Evolutionary conservation across 1,284 basidiomycete species (phyloP).

Genomic region (Cryptococcus sp.): DNA sequence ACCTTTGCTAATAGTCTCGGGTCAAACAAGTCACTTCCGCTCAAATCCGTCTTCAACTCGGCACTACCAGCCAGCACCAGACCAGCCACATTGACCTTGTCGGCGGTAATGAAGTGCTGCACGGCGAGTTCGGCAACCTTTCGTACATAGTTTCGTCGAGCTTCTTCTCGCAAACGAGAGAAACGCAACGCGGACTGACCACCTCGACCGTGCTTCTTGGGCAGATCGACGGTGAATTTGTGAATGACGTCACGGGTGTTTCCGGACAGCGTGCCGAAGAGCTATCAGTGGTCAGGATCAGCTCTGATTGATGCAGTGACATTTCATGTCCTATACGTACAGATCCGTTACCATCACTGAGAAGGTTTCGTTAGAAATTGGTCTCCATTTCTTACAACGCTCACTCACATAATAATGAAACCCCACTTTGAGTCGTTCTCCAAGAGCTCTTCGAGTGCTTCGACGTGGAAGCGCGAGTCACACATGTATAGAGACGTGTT

Average conservation of each 20-base stretch:
- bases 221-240: conserved; percentile 98
- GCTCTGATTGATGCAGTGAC: background rate
- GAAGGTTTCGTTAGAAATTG: background rate
- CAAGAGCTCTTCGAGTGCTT: conserved; percentile 92
- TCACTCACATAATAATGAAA: conserved; percentile 96
- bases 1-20: conserved; percentile 81
- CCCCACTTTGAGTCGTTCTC: conserved; percentile 98
- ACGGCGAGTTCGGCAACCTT: conserved; percentile 97
- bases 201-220: conserved; percentile 99
- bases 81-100: conserved; percentile 97
- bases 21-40: conserved; percentile 96
- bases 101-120: conserved; percentile 96
- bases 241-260: conserved; percentile 97
- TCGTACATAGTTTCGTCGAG: conserved; percentile 98
- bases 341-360: conserved; percentile 49
- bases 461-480: conserved; percentile 99
- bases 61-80: conserved; percentile 97
- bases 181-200: conserved; percentile 99
- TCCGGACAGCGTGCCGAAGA: conserved; percentile 93
- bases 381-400: background rate
- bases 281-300: conserved; percentile 38
- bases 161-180: conserved; percentile 98
- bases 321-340: conserved; percentile 6
- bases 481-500: conserved; percentile 99
- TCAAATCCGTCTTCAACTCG: conserved; percentile 98